Evolutionary conservation across 1,139 yeast genomes (phyloP).

Genomic region (Scheffersomyces segobiensis): DNA sequence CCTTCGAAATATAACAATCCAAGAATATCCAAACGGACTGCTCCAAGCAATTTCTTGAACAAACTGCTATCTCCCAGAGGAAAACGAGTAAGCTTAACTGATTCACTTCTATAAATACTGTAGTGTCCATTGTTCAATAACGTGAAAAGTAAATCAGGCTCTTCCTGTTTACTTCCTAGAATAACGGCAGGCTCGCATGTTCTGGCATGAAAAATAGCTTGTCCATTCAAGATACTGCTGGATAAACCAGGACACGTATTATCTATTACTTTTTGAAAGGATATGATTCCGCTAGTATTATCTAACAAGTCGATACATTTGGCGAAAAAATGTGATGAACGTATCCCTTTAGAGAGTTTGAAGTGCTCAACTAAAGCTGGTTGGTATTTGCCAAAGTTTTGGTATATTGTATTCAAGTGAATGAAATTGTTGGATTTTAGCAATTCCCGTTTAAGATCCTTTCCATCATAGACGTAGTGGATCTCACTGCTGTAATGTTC

Average conservation of each 20-base stretch:
- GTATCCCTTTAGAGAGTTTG: not conserved
- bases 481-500: not conserved
- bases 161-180: not conserved
- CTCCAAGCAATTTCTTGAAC: not conserved
- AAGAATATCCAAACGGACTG: not conserved
- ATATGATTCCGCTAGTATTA: not conserved
- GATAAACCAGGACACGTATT: not conserved
- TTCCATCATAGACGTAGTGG: not conserved
- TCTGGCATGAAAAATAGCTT: not conserved
- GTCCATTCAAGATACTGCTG: not conserved
- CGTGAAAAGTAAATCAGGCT: not conserved
- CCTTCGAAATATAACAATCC: not conserved
- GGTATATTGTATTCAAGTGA: constrained; percentile 15
- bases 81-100: not conserved
- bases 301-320: not conserved
- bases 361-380: not conserved
- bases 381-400: constrained; percentile 1
- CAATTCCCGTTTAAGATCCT: constrained; percentile 1
- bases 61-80: not conserved
- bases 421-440: constrained; percentile 14
- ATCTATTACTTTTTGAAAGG: not conserved
- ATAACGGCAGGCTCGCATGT: not conserved
- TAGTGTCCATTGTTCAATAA: not conserved
- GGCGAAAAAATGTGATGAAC: not conserved
- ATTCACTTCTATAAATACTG: not conserved